Base-by-base conservation (phyloP, 805 yeast species). In the Kuraishia molischiana region DNA sequence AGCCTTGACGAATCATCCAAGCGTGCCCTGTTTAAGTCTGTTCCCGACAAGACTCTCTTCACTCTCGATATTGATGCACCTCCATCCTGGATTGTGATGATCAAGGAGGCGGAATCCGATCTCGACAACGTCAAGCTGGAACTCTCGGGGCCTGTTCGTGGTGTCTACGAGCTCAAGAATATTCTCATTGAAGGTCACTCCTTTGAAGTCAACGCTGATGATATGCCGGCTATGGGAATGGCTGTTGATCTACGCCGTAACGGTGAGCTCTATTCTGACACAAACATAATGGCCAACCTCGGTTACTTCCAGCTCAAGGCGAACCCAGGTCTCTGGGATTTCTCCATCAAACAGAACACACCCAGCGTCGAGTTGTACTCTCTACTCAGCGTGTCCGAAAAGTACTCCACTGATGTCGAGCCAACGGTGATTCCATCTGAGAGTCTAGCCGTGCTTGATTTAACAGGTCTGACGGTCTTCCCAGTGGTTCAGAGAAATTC, bases 241-340 rank as follows among this genome's bases (percentile, higher is more conserved):
- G 62, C 67, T 3, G 49, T 85, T 3, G 64, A 66, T 17, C 51
- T 78, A 1, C 15, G 29, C 6, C 45, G 44, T 34, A 35, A 40
- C 18, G 43, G 9, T 10, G 34, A 50, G 20, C 51, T 15, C 17
- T 52, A 38, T 13, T 61, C 69, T 1, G 85, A 78, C 44, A 80
- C 95, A 0, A 63, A 59, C 29, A 77, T 87, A 1, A 83, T 90
- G 92, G 70, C 79, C 1, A 79, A 83, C 29, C 64, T 80, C 44
- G 97, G 97, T 0, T 90, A 90, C 55, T 73, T 82, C 38, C 97
- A 89, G 56, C 62, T 92, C 34, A 74, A 73, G 44, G 77, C 82
- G 0, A 66, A 64, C 36, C 92, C 94, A 1, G 95, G 95, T 0
- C 34, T 66, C 3, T 84, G 85, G 80, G 53, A 59, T 2, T 52